phyloP scores from a whole-genome alignment of 1,284 basidiomycete genomes.

The Ceraceosorus bombacis region DNA sequence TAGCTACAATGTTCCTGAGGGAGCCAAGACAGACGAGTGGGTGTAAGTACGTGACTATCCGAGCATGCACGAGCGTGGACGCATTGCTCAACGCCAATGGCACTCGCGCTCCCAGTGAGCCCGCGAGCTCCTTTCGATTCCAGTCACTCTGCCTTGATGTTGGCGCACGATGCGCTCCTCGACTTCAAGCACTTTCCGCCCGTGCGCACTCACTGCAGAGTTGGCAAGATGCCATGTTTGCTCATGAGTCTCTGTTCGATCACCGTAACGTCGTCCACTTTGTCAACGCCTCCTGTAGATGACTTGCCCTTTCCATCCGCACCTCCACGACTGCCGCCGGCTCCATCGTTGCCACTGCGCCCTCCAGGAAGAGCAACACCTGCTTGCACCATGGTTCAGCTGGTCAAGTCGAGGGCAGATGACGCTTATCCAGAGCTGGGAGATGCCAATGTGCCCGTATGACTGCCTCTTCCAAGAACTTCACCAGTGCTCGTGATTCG shows the following conservation, averaged over 20 bases:
- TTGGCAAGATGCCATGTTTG: constrained; percentile 49
- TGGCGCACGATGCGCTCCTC: neutral
- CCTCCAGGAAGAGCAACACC: no score
- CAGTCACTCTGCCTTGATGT: neutral
- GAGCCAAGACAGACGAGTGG: neutral
- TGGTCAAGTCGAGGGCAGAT: no score
- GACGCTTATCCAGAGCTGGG: no score
- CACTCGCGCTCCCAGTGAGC: constrained; percentile 7
- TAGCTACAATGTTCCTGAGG: constrained; percentile 86
- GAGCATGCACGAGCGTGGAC: neutral
- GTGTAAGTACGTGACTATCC: constrained; percentile 5
- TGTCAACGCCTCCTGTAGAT: no score
- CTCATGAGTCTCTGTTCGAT: constrained; percentile 37
- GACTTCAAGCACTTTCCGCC: neutral
- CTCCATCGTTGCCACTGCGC: no score
- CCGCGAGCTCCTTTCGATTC: constrained; percentile 1
- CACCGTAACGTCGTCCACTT: no score
- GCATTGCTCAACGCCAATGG: neutral
- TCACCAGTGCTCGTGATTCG: no score
- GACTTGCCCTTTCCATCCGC: no score
- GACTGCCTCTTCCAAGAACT: no score
- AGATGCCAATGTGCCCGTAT: no score
- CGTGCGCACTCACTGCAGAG: constrained; percentile 48
- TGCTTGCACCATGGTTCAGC: no score
- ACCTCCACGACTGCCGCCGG: no score